phyloP scores from a whole-genome alignment of 2,329 filamentous ascomycete species.

The Ophiostoma australiae region DNA sequence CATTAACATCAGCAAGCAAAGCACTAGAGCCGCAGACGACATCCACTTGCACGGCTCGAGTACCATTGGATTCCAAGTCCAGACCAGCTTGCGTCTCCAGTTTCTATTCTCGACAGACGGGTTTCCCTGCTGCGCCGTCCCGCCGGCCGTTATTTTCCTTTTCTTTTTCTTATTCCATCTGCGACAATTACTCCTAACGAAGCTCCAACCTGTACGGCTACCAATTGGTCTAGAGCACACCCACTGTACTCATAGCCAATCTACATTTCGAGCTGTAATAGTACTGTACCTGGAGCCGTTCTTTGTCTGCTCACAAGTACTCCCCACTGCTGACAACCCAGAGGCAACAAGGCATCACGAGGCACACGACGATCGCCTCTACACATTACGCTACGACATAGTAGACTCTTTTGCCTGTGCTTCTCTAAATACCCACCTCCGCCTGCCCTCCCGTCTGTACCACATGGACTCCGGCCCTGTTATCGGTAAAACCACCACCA shows the following conservation, averaged over 20 bases:
- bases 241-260: background rate
- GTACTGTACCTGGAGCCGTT: background rate
- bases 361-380: background rate
- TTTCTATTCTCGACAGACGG: constrained; percentile 1
- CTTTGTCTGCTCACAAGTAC: background rate
- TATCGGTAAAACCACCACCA: constrained; percentile 7
- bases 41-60: background rate
- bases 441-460: background rate
- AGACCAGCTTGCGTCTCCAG: background rate
- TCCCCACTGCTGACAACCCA: background rate
- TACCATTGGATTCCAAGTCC: background rate
- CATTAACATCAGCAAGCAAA: background rate
- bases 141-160: background rate
- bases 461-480: constrained; percentile 14
- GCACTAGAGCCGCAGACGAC: constrained; percentile 2
- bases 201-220: background rate
- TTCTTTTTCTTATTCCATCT: background rate
- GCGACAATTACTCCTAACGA: background rate
- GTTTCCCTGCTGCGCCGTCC: background rate
- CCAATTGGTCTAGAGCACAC: background rate
- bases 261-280: no score
- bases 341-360: background rate
- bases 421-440: background rate
- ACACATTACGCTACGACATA: background rate
- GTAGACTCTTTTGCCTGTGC: background rate